Evolutionary conservation across 2,329 filamentous ascomycete species (phyloP).

Genomic region (Alternaria tenuissima): DNA sequence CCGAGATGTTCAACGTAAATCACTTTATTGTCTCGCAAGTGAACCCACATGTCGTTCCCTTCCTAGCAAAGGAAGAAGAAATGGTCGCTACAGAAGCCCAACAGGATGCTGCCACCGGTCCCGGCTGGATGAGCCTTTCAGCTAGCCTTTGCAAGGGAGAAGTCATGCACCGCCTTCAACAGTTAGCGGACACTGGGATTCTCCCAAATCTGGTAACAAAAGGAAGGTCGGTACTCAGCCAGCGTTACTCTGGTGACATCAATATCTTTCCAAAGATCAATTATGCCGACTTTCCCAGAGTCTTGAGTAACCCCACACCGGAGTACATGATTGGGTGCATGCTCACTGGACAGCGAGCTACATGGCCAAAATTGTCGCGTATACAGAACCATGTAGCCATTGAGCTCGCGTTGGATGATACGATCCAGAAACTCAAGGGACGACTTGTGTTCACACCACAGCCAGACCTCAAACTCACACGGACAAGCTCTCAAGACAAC

Average conservation of each 20-base stretch:
- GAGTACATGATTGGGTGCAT: conserved; percentile 87
- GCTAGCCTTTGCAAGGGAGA: conserved; percentile 81
- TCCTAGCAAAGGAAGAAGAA: conserved; percentile 77
- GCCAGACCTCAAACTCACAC: conserved; percentile 48
- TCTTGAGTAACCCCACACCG: conserved; percentile 82
- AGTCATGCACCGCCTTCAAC: conserved; percentile 79
- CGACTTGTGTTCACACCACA: conserved; percentile 74
- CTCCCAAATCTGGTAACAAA: conserved; percentile 83
- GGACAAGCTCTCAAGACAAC: conserved; percentile 40
- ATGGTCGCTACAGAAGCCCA: conserved; percentile 50
- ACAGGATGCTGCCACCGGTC: conserved; percentile 51
- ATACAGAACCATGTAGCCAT: conserved; percentile 89
- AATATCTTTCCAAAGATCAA: conserved; percentile 87
- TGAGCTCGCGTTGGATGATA: conserved; percentile 81
- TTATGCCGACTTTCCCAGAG: conserved; percentile 75
- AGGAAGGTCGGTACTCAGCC: conserved; percentile 79
- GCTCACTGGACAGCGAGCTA: conserved; percentile 81
- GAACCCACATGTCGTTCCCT: conserved; percentile 91
- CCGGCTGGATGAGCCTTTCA: conserved; percentile 70
- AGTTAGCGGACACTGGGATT: conserved; percentile 80
- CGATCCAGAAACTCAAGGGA: conserved; percentile 73
- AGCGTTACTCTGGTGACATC: conserved; percentile 94
- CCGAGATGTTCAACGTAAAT: conserved; percentile 98
- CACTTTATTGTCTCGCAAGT: conserved; percentile 98
- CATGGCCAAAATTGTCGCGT: conserved; percentile 88